A percentile compares a stretch with the other conserved stretches of the same genome.
phyloP scores from a whole-genome alignment of 78 protist species.

The Reticulomyxa filosa region DNA sequence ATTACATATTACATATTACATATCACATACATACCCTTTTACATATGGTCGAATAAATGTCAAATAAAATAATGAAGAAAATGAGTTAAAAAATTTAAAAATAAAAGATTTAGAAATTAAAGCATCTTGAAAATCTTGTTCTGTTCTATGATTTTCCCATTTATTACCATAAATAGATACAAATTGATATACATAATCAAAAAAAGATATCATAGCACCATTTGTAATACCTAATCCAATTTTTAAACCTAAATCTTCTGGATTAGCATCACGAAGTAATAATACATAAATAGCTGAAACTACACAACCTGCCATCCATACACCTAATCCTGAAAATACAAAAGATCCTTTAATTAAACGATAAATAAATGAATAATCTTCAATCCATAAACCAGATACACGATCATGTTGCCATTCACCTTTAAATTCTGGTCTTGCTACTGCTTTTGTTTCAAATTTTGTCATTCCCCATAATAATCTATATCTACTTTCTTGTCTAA shows the following conservation, averaged over 20 bases:
- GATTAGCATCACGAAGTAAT: too few relatives aligned
- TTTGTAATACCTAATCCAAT: not conserved
- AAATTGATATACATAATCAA: not conserved
- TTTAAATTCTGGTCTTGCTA: not conserved
- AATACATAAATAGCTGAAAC: not conserved
- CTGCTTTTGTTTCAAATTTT: not conserved
- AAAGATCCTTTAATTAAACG: not conserved
- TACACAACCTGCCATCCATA: not conserved
- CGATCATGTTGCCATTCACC: not conserved
- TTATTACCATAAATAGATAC: slow-evolving; percentile 6
- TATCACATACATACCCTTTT: too few relatives aligned
- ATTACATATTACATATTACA: too few relatives aligned
- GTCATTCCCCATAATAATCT: not conserved
- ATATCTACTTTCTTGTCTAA: not conserved
- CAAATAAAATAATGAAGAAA: slow-evolving; percentile 35
- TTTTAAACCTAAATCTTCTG: too few relatives aligned
- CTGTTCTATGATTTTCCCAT: too few relatives aligned
- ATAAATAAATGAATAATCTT: not conserved
- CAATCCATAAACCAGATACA: too few relatives aligned
- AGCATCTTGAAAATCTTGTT: slow-evolving; percentile 3
- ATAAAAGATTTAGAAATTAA: slow-evolving; percentile 29
- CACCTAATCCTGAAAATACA: not conserved
- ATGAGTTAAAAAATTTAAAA: slow-evolving; percentile 49
- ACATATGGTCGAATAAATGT: too few relatives aligned
- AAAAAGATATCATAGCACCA: not conserved